A percentile compares a stretch with the other conserved stretches of the same genome.
These are phyloP conservation scores for Dipteronia sinensis DNA, from an alignment of 345 rosid genomes.

Conservation along the genomic window DNA sequence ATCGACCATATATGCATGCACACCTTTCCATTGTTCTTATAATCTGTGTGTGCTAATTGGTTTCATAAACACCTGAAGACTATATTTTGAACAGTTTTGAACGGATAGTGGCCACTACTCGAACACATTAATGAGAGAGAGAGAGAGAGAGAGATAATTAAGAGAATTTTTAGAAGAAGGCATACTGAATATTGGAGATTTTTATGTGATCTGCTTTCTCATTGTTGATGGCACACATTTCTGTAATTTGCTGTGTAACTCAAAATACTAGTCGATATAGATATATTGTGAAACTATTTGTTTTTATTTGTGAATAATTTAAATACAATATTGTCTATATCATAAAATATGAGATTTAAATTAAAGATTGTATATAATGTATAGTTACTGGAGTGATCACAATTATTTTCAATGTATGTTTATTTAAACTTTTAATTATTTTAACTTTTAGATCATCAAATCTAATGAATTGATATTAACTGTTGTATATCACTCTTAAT, in stretches of 20 bases:
- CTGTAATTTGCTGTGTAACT: background rate
- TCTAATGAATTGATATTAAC: background rate
- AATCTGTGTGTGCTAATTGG: background rate
- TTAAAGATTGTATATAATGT: background rate
- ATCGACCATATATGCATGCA: background rate
- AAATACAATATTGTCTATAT: too few relatives aligned
- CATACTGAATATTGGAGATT: background rate
- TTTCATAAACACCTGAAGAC: background rate
- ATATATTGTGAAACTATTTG: background rate
- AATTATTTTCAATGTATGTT: background rate
- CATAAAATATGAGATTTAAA: background rate
- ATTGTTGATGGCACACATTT: background rate
- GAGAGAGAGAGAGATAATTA: background rate
- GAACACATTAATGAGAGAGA: background rate
- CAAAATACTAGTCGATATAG: background rate
- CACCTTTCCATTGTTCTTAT: background rate
- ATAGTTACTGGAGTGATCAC: background rate
- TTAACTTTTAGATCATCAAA: too few relatives aligned
- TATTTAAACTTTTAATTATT: too few relatives aligned
- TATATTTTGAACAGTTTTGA: constrained; percentile 1
- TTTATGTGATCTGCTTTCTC: background rate
- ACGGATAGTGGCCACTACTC: background rate
- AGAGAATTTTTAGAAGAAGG: background rate
- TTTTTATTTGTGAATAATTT: too few relatives aligned
- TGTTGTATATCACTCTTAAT: too few relatives aligned